A percentile compares a stretch with the other conserved stretches of the same genome.
Conservation (phyloP, 164 flowering plant species). For the Sextonia rubra region DNA sequence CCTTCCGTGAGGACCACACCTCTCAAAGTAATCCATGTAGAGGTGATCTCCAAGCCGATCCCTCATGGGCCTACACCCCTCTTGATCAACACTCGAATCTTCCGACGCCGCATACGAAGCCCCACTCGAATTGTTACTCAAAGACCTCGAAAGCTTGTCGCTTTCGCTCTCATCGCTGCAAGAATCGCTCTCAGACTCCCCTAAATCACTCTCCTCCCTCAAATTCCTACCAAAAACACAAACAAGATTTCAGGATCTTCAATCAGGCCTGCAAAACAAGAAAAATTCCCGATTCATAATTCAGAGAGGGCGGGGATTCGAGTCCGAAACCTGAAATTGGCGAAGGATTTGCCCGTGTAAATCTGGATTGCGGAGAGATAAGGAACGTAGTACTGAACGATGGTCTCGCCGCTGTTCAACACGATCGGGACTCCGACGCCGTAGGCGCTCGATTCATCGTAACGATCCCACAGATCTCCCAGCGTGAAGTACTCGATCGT, state of each 20-base stretch:
- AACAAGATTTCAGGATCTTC: neutral
- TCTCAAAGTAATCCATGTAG: conserved; percentile 47
- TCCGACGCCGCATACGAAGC: conserved; percentile 44
- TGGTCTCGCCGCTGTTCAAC: conserved; percentile 21
- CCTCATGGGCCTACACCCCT: conserved; percentile 18
- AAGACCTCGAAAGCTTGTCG: conserved; percentile 41
- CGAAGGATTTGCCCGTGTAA: conserved; percentile 16
- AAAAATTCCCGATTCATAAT: neutral
- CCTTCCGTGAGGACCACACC: conserved; percentile 39
- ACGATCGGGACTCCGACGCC: conserved; percentile 34
- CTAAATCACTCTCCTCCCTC: conserved; percentile 24
- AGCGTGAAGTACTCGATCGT: conserved; percentile 35
- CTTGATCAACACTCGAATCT: conserved; percentile 36
- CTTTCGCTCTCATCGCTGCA: conserved; percentile 53
- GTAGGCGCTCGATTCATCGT: conserved; percentile 51
- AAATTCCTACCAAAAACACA: conserved; percentile 15
- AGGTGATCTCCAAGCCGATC: conserved; percentile 45
- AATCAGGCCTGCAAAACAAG: neutral
- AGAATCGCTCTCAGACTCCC: conserved; percentile 42
- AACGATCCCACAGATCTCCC: conserved; percentile 46
- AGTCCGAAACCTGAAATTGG: conserved; percentile 19
- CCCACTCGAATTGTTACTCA: conserved; percentile 44
- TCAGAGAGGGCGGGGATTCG: neutral
- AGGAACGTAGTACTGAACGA: conserved; percentile 20
- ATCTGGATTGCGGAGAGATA: conserved; percentile 19